Conservation (phyloP, 148 eudicot species). For the Spergularia marina region DNA sequence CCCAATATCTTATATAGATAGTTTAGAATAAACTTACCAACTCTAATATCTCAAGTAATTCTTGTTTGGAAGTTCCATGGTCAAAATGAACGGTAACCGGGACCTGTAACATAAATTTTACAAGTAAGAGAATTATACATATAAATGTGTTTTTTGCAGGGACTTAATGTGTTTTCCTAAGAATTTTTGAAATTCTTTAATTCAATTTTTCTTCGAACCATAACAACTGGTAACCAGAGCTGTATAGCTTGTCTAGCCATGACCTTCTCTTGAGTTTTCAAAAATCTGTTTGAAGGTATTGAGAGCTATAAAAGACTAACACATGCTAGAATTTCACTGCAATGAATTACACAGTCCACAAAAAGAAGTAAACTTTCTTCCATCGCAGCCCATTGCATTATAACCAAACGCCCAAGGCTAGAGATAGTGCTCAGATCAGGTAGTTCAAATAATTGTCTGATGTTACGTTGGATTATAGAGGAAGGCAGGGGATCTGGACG, state of each 20-base stretch:
- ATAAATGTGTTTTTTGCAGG: not conserved
- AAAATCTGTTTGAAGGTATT: no score
- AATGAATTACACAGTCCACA: not conserved
- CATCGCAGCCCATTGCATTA: not conserved
- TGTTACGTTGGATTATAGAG: not conserved
- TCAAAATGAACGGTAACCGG: slow-evolving; percentile 94
- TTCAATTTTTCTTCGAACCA: no score
- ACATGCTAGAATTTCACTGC: not conserved
- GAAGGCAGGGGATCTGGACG: not conserved
- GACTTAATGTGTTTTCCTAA: not conserved
- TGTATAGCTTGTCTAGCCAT: not conserved
- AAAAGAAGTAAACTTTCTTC: not conserved
- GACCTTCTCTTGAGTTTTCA: no score
- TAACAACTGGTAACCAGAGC: not conserved
- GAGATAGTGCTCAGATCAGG: not conserved
- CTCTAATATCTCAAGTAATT: slow-evolving; percentile 76
- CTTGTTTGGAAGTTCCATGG: slow-evolving; percentile 88
- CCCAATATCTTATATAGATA: not conserved
- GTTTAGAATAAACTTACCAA: slow-evolving; percentile 46
- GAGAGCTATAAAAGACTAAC: not conserved
- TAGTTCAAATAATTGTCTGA: not conserved
- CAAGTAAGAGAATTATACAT: not conserved
- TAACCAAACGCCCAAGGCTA: not conserved
- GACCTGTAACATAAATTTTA: slow-evolving; percentile 44
- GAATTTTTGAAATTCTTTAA: no score